Conservation (phyloP, 805 yeast species). For the Komagataella ulmi region DNA sequence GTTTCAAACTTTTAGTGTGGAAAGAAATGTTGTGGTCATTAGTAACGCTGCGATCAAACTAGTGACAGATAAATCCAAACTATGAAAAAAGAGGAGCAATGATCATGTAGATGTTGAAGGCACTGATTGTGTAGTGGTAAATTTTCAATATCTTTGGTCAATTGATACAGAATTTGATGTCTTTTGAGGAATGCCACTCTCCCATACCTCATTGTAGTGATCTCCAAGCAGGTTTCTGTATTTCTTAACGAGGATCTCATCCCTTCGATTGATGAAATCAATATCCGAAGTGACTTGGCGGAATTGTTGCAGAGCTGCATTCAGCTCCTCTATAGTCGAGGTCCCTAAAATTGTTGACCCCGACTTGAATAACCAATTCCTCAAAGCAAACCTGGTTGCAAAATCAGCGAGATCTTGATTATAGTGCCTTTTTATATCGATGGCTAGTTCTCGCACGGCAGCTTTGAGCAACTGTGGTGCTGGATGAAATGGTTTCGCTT, state of each 20-base stretch:
- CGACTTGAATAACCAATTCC: constrained; percentile 33
- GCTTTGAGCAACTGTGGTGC: constrained; percentile 45
- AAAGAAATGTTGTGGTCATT: constrained; percentile 67
- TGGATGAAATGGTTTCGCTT: constrained; percentile 73
- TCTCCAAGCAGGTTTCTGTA: constrained; percentile 33
- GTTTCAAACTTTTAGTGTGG: constrained; percentile 75
- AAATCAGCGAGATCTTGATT: constrained; percentile 66
- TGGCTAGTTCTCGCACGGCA: constrained; percentile 33
- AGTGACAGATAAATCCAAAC: constrained; percentile 10
- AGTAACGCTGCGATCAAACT: constrained; percentile 78
- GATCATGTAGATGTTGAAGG: background rate
- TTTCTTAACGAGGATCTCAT: constrained; percentile 25
- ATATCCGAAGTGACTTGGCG: constrained; percentile 27
- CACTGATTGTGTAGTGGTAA: background rate
- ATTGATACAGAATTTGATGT: background rate
- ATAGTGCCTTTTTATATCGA: constrained; percentile 18
- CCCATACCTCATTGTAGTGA: constrained; percentile 59
- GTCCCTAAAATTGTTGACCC: constrained; percentile 74
- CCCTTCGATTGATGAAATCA: constrained; percentile 22
- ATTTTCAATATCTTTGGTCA: background rate
- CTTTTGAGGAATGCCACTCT: constrained; percentile 16
- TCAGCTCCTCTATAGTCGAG: constrained; percentile 48
- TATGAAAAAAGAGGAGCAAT: constrained; percentile 5
- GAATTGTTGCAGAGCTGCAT: constrained; percentile 46
- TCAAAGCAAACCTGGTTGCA: constrained; percentile 65